Evolutionary conservation across 208 protist genomes (phyloP).

Genomic region (Leishmania martiniquensis): DNA sequence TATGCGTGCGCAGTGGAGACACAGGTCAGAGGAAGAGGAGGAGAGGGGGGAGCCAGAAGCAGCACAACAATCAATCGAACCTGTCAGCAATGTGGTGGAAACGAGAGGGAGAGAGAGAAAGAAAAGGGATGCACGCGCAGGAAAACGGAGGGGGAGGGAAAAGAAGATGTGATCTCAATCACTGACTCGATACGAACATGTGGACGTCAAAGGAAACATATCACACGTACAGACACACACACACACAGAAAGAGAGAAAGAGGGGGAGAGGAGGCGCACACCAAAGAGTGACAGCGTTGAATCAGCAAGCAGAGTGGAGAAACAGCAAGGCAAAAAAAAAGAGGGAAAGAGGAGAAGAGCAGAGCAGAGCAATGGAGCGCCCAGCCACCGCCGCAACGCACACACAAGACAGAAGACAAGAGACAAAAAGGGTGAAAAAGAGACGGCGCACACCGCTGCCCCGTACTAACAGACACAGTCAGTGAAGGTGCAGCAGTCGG

Average conservation of each 20-base stretch:
- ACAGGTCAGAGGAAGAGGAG: neutral
- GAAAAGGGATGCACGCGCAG: neutral
- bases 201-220: neutral
- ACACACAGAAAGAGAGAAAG: neutral
- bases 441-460: too few species aligned
- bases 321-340: neutral
- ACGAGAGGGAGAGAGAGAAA: neutral
- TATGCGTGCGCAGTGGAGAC: neutral
- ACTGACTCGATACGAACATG: neutral
- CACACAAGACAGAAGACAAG: neutral
- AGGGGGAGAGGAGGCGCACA: neutral
- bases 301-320: neutral
- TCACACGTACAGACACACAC: neutral
- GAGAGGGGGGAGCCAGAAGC: neutral
- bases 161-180: neutral
- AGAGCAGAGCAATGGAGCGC: neutral
- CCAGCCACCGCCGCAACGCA: neutral
- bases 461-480: too few species aligned
- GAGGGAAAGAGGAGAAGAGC: neutral
- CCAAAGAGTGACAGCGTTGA: neutral
- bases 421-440: too few species aligned
- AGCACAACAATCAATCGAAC: neutral
- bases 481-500: too few species aligned
- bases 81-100: too few species aligned
- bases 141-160: neutral